Evolutionary conservation across 441 rosid species (phyloP).

Genomic region (Adansonia gregorii): DNA sequence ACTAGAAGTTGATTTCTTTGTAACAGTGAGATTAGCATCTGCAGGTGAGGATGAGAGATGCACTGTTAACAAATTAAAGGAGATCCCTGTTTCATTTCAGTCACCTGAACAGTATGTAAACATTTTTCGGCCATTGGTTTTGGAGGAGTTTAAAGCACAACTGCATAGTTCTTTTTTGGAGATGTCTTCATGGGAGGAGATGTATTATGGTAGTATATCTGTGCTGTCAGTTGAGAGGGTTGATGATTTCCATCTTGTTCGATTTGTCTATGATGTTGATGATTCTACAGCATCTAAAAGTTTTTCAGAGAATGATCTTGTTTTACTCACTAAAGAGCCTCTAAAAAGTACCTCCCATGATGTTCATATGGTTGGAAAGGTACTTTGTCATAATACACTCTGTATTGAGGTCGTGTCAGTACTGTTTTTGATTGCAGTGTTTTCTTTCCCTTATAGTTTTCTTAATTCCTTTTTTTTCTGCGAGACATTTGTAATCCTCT

Average conservation of each 20-base stretch:
- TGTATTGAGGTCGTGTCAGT: neutral
- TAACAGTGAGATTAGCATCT: slow-evolving; percentile 67
- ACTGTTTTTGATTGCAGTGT: neutral
- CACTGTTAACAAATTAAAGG: slow-evolving; percentile 59
- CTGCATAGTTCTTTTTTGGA: slow-evolving; percentile 78
- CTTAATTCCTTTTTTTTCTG: neutral
- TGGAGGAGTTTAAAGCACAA: slow-evolving; percentile 99
- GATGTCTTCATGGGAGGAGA: slow-evolving; percentile 85
- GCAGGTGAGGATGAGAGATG: slow-evolving; percentile 49
- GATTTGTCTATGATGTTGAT: slow-evolving; percentile 84
- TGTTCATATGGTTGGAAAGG: slow-evolving; percentile 94
- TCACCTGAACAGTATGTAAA: slow-evolving; percentile 84
- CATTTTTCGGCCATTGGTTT: slow-evolving; percentile 87
- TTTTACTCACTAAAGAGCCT: slow-evolving; percentile 88
- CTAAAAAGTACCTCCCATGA: slow-evolving; percentile 55
- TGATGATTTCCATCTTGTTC: slow-evolving; percentile 96
- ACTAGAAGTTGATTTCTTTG: slow-evolving; percentile 86
- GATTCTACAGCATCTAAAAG: slow-evolving; percentile 62
- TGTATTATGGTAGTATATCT: slow-evolving; percentile 76
- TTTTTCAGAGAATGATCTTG: slow-evolving; percentile 89
- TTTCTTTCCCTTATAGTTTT: neutral
- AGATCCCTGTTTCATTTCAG: slow-evolving; percentile 84
- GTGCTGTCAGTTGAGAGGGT: slow-evolving; percentile 94
- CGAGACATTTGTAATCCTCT: neutral
- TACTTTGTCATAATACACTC: slow-evolving; percentile 31